phyloP scores from a whole-genome alignment of 169 alveolate genomes.

The Toxoplasma gondii region DNA sequence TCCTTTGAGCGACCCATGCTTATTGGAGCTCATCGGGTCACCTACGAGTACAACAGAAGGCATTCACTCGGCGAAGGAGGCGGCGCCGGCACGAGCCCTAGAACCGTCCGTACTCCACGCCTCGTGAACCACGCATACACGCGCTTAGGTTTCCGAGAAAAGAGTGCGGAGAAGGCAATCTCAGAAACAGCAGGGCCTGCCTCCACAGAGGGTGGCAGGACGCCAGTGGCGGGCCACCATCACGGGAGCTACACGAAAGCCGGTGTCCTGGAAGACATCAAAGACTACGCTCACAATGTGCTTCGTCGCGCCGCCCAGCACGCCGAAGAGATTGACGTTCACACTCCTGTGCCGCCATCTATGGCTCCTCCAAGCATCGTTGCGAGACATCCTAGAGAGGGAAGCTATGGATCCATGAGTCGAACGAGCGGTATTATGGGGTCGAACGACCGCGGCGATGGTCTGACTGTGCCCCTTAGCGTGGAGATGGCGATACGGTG shows the following conservation, averaged over 20 bases:
- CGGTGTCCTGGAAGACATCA: constrained; percentile 35
- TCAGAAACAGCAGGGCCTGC: background rate
- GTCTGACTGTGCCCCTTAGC: constrained; percentile 10
- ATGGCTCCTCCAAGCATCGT: background rate
- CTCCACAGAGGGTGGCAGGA: background rate
- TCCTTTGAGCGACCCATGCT: constrained; percentile 70
- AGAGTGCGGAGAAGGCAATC: background rate
- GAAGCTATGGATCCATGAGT: background rate
- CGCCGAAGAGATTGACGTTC: background rate
- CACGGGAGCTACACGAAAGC: background rate
- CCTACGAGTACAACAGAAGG: constrained; percentile 66
- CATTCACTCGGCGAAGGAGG: background rate
- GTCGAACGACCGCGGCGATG: background rate
- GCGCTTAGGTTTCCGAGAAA: background rate
- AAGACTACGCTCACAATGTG: constrained; percentile 28
- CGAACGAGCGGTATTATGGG: background rate
- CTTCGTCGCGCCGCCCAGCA: constrained; percentile 25
- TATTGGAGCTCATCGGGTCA: constrained; percentile 65
- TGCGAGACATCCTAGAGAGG: constrained; percentile 22
- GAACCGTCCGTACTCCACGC: constrained; percentile 67
- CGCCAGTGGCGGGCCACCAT: background rate
- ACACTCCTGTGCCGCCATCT: background rate
- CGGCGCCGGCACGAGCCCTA: constrained; percentile 54
- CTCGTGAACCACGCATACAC: constrained; percentile 65
- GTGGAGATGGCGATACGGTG: constrained; percentile 64